Conservation (phyloP, 1,284 basidiomycete genomes). For the Cryptococcus sp. region DNA sequence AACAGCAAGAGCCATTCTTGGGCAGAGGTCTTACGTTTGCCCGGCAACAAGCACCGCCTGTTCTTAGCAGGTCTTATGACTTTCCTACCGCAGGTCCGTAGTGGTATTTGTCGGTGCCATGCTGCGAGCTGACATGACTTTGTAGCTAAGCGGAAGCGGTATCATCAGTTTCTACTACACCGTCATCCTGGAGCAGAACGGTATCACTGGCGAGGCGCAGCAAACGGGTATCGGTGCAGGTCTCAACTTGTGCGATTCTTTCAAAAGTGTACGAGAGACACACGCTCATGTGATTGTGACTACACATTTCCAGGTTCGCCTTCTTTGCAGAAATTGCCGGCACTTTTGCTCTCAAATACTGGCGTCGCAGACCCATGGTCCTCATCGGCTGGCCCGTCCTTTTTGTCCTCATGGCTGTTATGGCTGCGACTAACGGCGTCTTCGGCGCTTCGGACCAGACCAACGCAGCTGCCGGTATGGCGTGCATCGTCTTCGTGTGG, state of each 20-base stretch:
- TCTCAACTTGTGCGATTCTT: constrained; percentile 12
- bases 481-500: constrained; percentile 26
- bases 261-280: background rate
- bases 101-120: background rate
- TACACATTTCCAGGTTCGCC: constrained; percentile 8
- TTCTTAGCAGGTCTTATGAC: constrained; percentile 18
- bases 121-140: background rate
- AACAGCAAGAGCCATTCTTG: constrained; percentile 12
- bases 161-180: constrained; percentile 27
- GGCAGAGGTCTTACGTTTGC: constrained; percentile 10
- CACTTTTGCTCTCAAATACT: constrained; percentile 14
- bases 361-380: constrained; percentile 17
- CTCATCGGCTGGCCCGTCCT: constrained; percentile 25
- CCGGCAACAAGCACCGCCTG: constrained; percentile 18
- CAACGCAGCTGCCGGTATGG: constrained; percentile 10
- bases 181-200: constrained; percentile 17
- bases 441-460: constrained; percentile 3
- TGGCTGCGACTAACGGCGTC: constrained; percentile 14
- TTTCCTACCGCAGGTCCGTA: constrained; percentile 17
- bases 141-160: constrained; percentile 12
- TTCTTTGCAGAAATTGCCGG: constrained; percentile 16
- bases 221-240: constrained; percentile 28
- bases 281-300: too few relatives aligned
- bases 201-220: constrained; percentile 16
- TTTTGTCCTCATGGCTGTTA: constrained; percentile 14